These are phyloP conservation scores for Amaranthus cruentus DNA, from an alignment of 148 eudicot genomes.

Conservation along the genomic window DNA sequence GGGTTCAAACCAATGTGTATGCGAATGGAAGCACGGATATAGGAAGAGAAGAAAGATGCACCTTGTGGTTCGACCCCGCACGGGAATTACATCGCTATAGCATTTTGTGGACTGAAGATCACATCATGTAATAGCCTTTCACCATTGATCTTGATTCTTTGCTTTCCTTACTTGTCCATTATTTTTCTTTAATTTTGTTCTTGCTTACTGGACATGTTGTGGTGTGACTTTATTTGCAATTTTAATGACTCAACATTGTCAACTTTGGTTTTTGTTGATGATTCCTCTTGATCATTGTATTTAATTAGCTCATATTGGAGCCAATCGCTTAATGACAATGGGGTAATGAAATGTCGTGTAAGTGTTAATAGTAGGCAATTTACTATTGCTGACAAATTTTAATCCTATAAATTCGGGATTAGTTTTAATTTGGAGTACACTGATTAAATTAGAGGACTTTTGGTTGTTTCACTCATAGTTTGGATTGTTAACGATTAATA, in stretches of 20 bases:
- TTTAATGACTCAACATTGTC: no score
- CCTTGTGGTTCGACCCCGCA: conserved; percentile 88
- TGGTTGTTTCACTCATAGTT: not conserved
- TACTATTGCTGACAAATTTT: not conserved
- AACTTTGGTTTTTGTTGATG: no score
- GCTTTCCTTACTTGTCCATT: conserved; percentile 10
- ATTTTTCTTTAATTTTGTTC: conserved; percentile 7
- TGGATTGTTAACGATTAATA: not conserved
- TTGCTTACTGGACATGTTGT: conserved; percentile 14
- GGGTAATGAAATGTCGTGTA: no score
- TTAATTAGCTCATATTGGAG: no score
- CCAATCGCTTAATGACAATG: no score
- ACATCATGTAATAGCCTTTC: conserved; percentile 48
- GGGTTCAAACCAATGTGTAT: conserved; percentile 85
- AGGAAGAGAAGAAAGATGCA: conserved; percentile 90
- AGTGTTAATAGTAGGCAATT: not conserved
- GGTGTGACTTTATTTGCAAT: not conserved
- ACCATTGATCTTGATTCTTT: conserved; percentile 6
- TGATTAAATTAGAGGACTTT: conserved; percentile 8
- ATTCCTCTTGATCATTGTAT: no score
- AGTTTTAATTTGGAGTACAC: conserved; percentile 10
- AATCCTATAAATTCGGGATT: conserved; percentile 4
- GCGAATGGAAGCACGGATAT: conserved; percentile 82
- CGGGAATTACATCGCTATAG: conserved; percentile 81
- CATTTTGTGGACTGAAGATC: conserved; percentile 72